Evolutionary conservation across 495 filamentous ascomycete genomes (phyloP), one percentile per base, ranked within the genome.

Genomic region (Aspergillus diversus): DNA sequence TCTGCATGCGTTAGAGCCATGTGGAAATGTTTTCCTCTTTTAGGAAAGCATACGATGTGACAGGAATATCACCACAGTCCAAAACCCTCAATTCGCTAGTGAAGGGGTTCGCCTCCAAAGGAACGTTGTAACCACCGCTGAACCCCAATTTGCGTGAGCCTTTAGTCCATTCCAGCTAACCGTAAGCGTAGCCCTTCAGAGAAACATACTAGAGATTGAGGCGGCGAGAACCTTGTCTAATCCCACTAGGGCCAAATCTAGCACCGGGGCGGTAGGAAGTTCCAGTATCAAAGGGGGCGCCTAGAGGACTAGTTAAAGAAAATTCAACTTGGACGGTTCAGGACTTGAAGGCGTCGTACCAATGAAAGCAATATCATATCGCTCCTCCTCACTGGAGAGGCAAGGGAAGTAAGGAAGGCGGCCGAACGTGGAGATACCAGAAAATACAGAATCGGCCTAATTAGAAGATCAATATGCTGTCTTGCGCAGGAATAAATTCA

Each of bases 361-460:
- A 33, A 96, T 69, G 72, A 96, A 90, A 32, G 91, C 92, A 73
- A 95, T 93, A 62, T 96, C 92, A 68, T 87, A 95, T 67, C 80
- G 86, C 65, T 88, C 83, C 16, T 84, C 79, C 37, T 92, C 84
- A 46, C 84, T 91, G 2, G 88, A 75, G 6, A 96, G 80, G 68
- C 92, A 96, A 37, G 91, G 91, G 59, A 84, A 87, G 75, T 94
- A 95, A 2, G 88, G 84, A 5, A 95, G 75, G 60, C 89, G 85
- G 33, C 89, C 92, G 69, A 93, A 96, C 12, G 92, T 92, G 5
- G 84, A 85, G 66, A 92, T 87, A 31, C 89, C 89, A 1, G 83
- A 86, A 73, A 89, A 90, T 59, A 87, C 84, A n/a, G 87, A 88
- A 68, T 91, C 88, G 57, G 88, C 88, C 87, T 90, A 43, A 13